Percentiles rank a stretch among this genome's conserved stretches.
These are phyloP conservation scores for Calcarisporium arbuscula DNA, from an alignment of 2,329 filamentous ascomycete species.

Conservation along the genomic window DNA sequence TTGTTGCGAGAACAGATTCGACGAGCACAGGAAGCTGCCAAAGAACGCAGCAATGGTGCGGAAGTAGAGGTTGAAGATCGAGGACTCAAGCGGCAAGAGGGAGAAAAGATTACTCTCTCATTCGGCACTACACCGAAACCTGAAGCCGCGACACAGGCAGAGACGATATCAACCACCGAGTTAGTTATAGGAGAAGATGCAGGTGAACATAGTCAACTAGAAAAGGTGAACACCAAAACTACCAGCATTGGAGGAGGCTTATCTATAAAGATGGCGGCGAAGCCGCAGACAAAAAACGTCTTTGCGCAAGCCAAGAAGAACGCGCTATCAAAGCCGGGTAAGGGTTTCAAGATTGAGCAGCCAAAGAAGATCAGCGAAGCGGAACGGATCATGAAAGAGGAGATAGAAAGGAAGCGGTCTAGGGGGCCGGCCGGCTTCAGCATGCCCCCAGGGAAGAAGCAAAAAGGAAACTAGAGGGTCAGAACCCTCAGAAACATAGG, in stretches of 20 bases:
- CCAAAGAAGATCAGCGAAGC: constrained; percentile 84
- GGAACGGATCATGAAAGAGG: constrained; percentile 83
- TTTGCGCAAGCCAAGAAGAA: constrained; percentile 66
- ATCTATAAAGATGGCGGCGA: constrained; percentile 59
- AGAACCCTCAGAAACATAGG: no score
- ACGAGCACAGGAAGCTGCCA: constrained; percentile 54
- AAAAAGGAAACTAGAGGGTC: constrained; percentile 25
- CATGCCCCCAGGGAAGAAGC: constrained; percentile 46
- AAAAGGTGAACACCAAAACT: constrained; percentile 23
- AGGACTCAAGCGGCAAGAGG: constrained; percentile 55
- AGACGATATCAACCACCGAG: no score
- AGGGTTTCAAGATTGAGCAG: constrained; percentile 48
- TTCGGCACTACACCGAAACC: constrained; percentile 46
- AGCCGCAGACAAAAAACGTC: constrained; percentile 69
- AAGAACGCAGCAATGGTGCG: constrained; percentile 31
- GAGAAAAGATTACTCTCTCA: constrained; percentile 69
- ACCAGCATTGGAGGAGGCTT: constrained; percentile 31
- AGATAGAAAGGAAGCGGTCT: constrained; percentile 64
- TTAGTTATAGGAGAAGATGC: no score
- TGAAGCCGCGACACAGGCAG: constrained; percentile 4
- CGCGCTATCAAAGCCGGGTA: constrained; percentile 63
- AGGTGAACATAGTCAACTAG: constrained; percentile 8
- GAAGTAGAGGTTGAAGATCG: constrained; percentile 36
- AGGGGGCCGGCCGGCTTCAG: constrained; percentile 41
- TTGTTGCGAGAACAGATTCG: constrained; percentile 79